These are phyloP conservation scores for Papiliotrema terrestris DNA, from an alignment of 1,284 basidiomycete species.

Conservation along the genomic window DNA sequence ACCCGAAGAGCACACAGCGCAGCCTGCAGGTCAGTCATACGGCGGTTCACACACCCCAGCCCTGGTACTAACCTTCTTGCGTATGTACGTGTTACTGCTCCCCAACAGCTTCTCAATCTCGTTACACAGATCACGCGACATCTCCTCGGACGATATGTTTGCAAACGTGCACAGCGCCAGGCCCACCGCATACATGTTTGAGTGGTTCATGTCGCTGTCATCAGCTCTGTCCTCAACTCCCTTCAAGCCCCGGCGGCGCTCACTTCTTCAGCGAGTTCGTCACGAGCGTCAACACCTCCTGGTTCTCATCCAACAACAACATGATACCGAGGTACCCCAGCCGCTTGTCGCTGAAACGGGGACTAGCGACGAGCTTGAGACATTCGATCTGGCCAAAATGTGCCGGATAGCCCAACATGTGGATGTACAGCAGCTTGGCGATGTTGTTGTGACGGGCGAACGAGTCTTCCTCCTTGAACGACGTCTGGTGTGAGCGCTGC, in stretches of 20 bases:
- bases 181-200: conserved; percentile 98
- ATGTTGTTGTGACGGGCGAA: conserved; percentile 94
- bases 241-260: too few relatives aligned
- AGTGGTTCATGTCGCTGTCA: conserved; percentile 95
- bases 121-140: conserved; percentile 93
- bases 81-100: conserved; percentile 97
- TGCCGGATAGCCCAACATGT: conserved; percentile 98
- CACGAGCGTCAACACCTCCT: conserved; percentile 94
- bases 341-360: conserved; percentile 93
- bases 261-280: conserved; percentile 99
- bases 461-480: conserved; percentile 95
- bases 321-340: conserved; percentile 97
- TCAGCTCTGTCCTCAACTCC: background rate
- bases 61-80: conserved; percentile 74
- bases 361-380: conserved; percentile 96
- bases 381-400: conserved; percentile 99
- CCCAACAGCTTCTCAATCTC: conserved; percentile 97
- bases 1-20: conserved; percentile 95
- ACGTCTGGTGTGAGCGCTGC: conserved; percentile 55
- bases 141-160: conserved; percentile 98
- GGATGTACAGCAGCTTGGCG: conserved; percentile 97
- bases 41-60: background rate
- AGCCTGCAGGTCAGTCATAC: conserved; percentile 57
- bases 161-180: conserved; percentile 97
- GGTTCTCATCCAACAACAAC: conserved; percentile 95